phyloP scores from a whole-genome alignment of 768 basidiomycete species.

The Clitopilus hobsonii region DNA sequence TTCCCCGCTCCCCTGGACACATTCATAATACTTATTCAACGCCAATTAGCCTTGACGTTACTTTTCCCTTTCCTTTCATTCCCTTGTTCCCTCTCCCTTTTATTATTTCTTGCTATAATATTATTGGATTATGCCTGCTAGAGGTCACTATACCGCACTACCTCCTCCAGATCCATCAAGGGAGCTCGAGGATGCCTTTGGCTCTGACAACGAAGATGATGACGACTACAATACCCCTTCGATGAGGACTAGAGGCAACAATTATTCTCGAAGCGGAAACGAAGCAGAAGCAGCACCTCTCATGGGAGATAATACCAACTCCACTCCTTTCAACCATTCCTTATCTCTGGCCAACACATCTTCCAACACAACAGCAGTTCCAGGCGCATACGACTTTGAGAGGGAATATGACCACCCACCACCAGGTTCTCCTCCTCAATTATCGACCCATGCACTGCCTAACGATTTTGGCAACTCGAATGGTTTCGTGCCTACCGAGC shows the following conservation, averaged over 20 bases:
- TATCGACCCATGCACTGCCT: constrained; percentile 51
- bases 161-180: constrained; percentile 2
- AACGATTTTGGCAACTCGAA: constrained; percentile 74
- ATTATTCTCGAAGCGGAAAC: constrained; percentile 3
- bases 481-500: constrained; percentile 51
- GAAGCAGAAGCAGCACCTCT: neutral
- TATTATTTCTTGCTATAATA: constrained; percentile 21
- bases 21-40: neutral
- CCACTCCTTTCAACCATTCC: neutral
- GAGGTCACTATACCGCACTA: constrained; percentile 9
- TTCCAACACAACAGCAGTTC: constrained; percentile 21
- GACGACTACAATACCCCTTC: constrained; percentile 9
- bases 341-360: constrained; percentile 8
- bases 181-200: constrained; percentile 11
- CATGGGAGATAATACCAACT: neutral
- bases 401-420: constrained; percentile 73
- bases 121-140: constrained; percentile 3
- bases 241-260: neutral
- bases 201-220: constrained; percentile 17
- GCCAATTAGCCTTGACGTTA: neutral
- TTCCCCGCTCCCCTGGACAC: neutral
- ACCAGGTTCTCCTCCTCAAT: constrained; percentile 72
- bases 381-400: constrained; percentile 74
- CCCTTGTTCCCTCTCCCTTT: constrained; percentile 1
- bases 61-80: neutral